These are phyloP conservation scores for Aspergillus sp. DNA, from an alignment of 2,329 filamentous ascomycete species.

Conservation along the genomic window DNA sequence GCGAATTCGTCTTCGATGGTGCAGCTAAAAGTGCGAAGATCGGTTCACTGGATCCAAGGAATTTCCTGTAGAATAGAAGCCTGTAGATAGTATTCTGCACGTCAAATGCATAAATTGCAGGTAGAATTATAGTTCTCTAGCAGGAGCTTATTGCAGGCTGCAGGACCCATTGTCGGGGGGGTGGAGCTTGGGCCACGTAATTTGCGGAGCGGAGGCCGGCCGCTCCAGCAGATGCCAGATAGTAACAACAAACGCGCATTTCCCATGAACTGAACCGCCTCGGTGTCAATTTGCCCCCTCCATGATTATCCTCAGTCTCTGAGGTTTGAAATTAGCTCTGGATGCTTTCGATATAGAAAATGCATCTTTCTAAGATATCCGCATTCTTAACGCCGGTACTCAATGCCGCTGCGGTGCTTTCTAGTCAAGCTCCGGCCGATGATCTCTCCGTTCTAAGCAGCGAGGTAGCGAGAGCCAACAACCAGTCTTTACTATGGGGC, in stretches of 20 bases:
- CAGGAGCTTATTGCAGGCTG: constrained; percentile 2
- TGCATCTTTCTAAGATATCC: constrained; percentile 34
- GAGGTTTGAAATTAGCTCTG: constrained; percentile 17
- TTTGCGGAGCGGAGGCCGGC: constrained; percentile 30
- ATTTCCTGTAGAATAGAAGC: constrained; percentile 46
- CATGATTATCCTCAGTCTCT: constrained; percentile 20
- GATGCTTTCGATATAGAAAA: constrained; percentile 29
- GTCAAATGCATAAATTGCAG: neutral
- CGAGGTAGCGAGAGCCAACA: constrained; percentile 56
- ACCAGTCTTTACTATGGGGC: constrained; percentile 91
- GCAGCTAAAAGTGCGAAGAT: constrained; percentile 68
- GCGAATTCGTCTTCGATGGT: constrained; percentile 76
- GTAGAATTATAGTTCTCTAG: neutral
- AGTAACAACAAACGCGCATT: constrained; percentile 20
- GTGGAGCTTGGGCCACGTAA: constrained; percentile 39
- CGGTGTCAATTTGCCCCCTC: constrained; percentile 4
- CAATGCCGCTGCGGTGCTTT: constrained; percentile 32
- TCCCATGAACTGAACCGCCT: constrained; percentile 20
- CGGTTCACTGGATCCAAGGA: constrained; percentile 66
- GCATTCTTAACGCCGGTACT: constrained; percentile 31
- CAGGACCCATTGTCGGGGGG: neutral
- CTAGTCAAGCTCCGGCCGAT: constrained; percentile 27
- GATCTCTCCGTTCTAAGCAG: constrained; percentile 40
- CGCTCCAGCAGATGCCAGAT: constrained; percentile 23
- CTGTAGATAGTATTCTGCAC: neutral